Evolutionary conservation across 2,329 filamentous ascomycete genomes (phyloP).

Genomic region (Rhynchosporium agropyri): DNA sequence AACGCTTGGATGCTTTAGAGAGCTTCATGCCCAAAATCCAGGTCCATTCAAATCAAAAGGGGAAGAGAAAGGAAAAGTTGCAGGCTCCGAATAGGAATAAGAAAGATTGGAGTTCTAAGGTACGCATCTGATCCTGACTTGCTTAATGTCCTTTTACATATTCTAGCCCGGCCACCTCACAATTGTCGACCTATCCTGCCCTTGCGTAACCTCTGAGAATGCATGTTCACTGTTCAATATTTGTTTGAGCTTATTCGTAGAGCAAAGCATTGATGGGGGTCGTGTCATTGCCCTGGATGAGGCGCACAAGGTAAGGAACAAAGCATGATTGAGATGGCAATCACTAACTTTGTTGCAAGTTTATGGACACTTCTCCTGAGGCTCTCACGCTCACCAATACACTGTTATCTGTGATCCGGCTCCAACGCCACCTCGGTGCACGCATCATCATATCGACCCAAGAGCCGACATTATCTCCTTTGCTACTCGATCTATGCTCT

Average conservation of each 20-base stretch:
- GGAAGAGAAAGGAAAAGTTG: conserved; percentile 14
- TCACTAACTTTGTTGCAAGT: conserved; percentile 44
- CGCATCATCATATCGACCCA: conserved; percentile 75
- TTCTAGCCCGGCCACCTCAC: conserved; percentile 56
- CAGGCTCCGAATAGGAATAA: conserved; percentile 26
- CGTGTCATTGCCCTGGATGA: conserved; percentile 73
- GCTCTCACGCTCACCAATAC: conserved; percentile 61
- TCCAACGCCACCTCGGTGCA: conserved; percentile 71
- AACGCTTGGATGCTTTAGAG: conserved; percentile 64
- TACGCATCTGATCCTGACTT: background rate
- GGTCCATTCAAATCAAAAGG: background rate
- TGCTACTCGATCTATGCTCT: conserved; percentile 70
- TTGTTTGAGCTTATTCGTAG: conserved; percentile 66
- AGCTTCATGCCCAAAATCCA: conserved; percentile 56
- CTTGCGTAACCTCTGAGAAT: conserved; percentile 66
- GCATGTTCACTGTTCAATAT: conserved; percentile 76
- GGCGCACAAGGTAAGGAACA: conserved; percentile 65
- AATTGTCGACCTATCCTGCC: conserved; percentile 73
- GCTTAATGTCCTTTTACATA: conserved; percentile 53
- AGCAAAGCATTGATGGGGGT: conserved; percentile 52
- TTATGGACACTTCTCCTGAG: conserved; percentile 61
- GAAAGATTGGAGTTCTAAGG: conserved; percentile 36
- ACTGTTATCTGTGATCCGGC: conserved; percentile 64
- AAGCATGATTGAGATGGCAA: background rate
- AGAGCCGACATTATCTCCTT: conserved; percentile 71